Conservation (phyloP, 257 asterid genomes). For the Jacaranda copaia region DNA sequence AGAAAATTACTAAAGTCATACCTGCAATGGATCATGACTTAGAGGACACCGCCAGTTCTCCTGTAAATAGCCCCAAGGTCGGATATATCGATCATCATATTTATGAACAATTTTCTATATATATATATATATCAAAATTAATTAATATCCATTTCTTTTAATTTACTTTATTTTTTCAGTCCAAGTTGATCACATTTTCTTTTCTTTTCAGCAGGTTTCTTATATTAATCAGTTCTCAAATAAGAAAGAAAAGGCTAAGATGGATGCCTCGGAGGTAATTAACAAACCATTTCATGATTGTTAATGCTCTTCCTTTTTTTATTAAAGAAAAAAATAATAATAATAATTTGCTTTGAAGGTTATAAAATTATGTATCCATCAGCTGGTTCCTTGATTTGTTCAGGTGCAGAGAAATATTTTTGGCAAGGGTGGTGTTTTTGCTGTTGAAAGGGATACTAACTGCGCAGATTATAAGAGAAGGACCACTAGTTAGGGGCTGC, state of each 20-base stretch:
- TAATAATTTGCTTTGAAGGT: no score
- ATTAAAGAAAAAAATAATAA: no score
- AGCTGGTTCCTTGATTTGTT: neutral
- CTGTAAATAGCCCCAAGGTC: conserved; percentile 81
- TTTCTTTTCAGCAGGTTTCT: conserved; percentile 47
- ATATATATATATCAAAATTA: no score
- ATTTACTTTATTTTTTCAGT: neutral
- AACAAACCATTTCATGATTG: neutral
- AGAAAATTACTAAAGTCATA: conserved; percentile 39
- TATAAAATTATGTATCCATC: no score
- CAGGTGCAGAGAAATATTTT: conserved; percentile 48
- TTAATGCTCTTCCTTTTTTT: no score
- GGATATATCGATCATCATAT: neutral
- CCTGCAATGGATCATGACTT: conserved; percentile 54
- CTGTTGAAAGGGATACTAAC: conserved; percentile 36
- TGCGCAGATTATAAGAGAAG: conserved; percentile 49
- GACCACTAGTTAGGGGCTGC: conserved; percentile 45
- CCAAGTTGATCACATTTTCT: no score
- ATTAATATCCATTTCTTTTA: neutral
- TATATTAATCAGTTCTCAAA: conserved; percentile 50
- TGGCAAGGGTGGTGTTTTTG: conserved; percentile 36
- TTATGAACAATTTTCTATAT: no score
- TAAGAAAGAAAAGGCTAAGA: conserved; percentile 47
- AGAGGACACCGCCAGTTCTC: conserved; percentile 86
- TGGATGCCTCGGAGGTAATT: conserved; percentile 50